Percentiles rank a stretch among this genome's conserved stretches.
phyloP scores from a whole-genome alignment of 1,139 yeast species.

The Geotrichum carabidarum region DNA sequence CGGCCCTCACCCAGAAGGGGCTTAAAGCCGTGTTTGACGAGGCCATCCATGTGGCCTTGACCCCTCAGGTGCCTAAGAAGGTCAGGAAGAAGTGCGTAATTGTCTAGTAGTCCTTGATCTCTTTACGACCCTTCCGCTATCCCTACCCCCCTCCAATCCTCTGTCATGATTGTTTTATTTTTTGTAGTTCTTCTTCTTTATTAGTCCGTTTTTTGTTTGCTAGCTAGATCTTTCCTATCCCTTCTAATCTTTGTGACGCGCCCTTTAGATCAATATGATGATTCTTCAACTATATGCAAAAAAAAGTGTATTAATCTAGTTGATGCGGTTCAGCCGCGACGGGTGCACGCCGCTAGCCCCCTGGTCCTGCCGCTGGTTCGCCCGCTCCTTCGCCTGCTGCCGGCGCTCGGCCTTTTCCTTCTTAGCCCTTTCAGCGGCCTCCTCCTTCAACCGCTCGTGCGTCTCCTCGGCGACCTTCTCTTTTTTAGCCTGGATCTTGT shows the following conservation, averaged over 20 bases:
- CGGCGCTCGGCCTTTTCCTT: slow-evolving; percentile 25
- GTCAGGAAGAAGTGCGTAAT: slow-evolving; percentile 16
- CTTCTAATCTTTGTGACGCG: background rate
- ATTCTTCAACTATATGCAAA: background rate
- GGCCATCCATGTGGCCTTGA: slow-evolving; percentile 65
- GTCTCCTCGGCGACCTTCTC: slow-evolving; percentile 66
- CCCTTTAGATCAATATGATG: too few species aligned
- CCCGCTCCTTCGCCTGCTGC: slow-evolving; percentile 19
- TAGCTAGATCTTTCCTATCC: background rate
- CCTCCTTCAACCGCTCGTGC: slow-evolving; percentile 36
- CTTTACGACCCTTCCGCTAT: background rate
- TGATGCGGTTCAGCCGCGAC: slow-evolving; percentile 37
- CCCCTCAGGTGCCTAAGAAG: slow-evolving; percentile 31
- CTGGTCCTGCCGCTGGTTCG: slow-evolving; percentile 4
- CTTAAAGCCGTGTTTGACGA: slow-evolving; percentile 62
- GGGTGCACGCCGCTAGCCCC: slow-evolving; percentile 50
- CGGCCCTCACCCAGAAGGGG: slow-evolving; percentile 86
- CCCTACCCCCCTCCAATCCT: background rate
- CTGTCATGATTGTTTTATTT: background rate
- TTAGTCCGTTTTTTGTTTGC: background rate
- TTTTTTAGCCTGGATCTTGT: slow-evolving; percentile 74
- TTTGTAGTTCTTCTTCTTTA: background rate
- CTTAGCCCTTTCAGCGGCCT: slow-evolving; percentile 29
- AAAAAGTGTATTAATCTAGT: background rate
- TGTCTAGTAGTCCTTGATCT: background rate